Evolutionary conservation across 805 yeast genomes (phyloP).

Genomic region (Scheffersomyces amazonensis): DNA sequence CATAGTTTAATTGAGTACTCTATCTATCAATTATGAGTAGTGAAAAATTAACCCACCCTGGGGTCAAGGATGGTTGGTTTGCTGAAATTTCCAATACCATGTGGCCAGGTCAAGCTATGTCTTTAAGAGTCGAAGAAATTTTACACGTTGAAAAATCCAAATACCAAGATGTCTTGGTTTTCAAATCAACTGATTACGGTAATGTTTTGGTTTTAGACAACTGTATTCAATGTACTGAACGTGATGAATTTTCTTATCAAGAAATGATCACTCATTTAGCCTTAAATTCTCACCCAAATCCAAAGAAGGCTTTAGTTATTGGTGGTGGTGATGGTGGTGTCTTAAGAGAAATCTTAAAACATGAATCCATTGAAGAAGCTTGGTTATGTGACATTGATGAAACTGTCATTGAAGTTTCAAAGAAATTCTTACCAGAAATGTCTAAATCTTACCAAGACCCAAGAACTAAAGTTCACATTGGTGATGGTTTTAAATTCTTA

Average conservation of each 20-base stretch:
- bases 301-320: constrained; percentile 87
- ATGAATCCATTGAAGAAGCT: constrained; percentile 81
- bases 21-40: constrained; percentile 12
- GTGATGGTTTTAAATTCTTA: constrained; percentile 97
- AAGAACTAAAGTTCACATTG: constrained; percentile 85
- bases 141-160: constrained; percentile 81
- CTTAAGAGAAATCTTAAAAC: constrained; percentile 90
- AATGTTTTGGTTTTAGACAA: constrained; percentile 93
- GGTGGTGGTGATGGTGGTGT: constrained; percentile 99
- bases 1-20: not conserved
- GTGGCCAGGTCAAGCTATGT: constrained; percentile 99
- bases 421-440: constrained; percentile 85
- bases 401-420: constrained; percentile 82
- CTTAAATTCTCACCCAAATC: constrained; percentile 88
- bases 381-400: constrained; percentile 94
- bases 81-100: constrained; percentile 90
- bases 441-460: constrained; percentile 82
- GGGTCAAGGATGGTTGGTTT: constrained; percentile 89
- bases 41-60: constrained; percentile 51
- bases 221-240: constrained; percentile 93
- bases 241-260: constrained; percentile 97
- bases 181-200: constrained; percentile 91
- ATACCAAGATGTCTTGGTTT: constrained; percentile 91
- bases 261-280: constrained; percentile 98
- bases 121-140: constrained; percentile 81